Base-by-base conservation (phyloP, 352 stramenopile species). In the Globisporangium spinosum region DNA sequence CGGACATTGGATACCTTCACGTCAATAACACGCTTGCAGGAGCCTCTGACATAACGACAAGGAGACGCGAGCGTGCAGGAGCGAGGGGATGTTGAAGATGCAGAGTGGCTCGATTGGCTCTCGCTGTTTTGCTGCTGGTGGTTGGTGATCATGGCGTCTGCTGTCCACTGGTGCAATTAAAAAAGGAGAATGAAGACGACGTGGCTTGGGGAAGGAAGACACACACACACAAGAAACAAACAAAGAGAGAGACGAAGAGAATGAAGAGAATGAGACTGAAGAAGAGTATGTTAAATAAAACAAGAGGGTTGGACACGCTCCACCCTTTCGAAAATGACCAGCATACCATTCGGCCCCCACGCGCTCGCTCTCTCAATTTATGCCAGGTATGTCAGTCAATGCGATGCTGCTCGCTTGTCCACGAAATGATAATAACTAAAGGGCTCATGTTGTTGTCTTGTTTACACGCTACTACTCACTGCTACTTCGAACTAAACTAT, bases 241-340 rank as follows among this genome's bases (percentile, higher is more conserved):
- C 8, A 59, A 15, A 38, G 23, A 35, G 17, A 58, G 45, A 55
- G 35, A 45, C 35, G 29, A 32, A 43, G 35, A 43, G 35, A 43
- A 43, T 43, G 35, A 43, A 47, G 40, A 20, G 29, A 32, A 4
- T 32, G 29, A 32, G 29, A 32, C 29, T 32, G 29, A 32, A 32
- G 29, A 32, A 56, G 22, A 56, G 49, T 56, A 56, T 56, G 49
- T 56, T 56, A 29, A 56, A 56, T 56, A 56, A 56, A 27, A 29
- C 49, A 27, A 27, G 4, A 27, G 8, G n/a, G n/a, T 27, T 56
- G 49, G 49, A 56, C 49, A 12, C n/a, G 12, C n/a, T 29, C n/a
- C n/a, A 27, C 15, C n/a, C 49, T 56, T 45, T 43, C 12, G 9
- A 27, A 22, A 51, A 22, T 27, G n/a, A 56, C 49, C 49, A 56